Conservation (phyloP, 768 basidiomycete species). For the Pisolithus sp. region DNA sequence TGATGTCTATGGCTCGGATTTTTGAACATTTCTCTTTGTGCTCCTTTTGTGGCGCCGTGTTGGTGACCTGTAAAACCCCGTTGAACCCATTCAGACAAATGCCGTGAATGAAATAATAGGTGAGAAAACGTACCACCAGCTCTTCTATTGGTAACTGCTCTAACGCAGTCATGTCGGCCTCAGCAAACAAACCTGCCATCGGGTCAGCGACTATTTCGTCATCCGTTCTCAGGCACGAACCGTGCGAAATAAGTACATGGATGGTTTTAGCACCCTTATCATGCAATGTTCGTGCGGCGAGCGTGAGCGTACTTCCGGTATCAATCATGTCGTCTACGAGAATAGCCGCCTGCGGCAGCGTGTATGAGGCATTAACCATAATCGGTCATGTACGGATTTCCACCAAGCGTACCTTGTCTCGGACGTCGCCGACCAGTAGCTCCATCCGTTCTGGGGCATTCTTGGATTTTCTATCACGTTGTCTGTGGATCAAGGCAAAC, state of each 20-base stretch:
- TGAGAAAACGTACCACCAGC: conserved; percentile 60
- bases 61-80: conserved; percentile 65
- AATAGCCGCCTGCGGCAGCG: conserved; percentile 63
- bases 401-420: conserved; percentile 57
- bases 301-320: conserved; percentile 79
- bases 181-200: conserved; percentile 66
- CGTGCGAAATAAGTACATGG: conserved; percentile 89
- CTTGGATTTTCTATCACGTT: conserved; percentile 63
- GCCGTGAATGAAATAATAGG: neutral
- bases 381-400: conserved; percentile 1
- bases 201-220: conserved; percentile 3
- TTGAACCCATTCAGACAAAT: conserved; percentile 1
- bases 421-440: conserved; percentile 90
- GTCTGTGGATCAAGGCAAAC: conserved; percentile 92
- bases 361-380: neutral
- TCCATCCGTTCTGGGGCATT: conserved; percentile 80
- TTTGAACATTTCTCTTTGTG: conserved; percentile 62
- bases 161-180: conserved; percentile 61
- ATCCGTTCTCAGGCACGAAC: conserved; percentile 34
- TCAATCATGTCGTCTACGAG: conserved; percentile 99
- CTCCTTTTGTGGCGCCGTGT: conserved; percentile 82
- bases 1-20: conserved; percentile 85
- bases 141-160: conserved; percentile 71
- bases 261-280: conserved; percentile 87
- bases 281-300: conserved; percentile 79